A percentile compares a stretch with the other conserved stretches of the same genome.
Conservation (phyloP, 306 rosid species). For the Dicorynia guianensis region DNA sequence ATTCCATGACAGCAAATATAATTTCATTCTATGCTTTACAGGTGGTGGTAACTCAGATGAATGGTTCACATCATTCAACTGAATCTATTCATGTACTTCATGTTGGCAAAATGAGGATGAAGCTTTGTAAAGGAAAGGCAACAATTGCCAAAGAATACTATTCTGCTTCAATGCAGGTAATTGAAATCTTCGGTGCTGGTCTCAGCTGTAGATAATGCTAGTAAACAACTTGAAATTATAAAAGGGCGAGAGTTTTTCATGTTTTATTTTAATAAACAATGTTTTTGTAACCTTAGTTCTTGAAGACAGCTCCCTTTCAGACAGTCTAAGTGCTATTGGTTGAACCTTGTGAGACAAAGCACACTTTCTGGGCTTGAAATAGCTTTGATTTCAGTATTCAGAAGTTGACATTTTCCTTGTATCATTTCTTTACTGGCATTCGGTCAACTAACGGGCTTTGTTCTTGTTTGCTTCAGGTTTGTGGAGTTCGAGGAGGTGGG, state of each 20-base stretch:
- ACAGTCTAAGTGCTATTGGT: not conserved
- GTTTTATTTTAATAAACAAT: slow-evolving; percentile 8
- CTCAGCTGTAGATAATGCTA: slow-evolving; percentile 8
- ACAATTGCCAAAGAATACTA: slow-evolving; percentile 87
- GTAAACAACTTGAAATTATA: not conserved
- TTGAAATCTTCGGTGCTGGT: slow-evolving; percentile 1
- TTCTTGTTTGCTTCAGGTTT: slow-evolving; percentile 61
- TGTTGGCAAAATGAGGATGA: slow-evolving; percentile 97
- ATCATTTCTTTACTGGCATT: slow-evolving; percentile 25
- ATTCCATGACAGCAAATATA: slow-evolving; percentile 31
- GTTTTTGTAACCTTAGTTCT: slow-evolving; percentile 1
- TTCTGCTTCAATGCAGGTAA: slow-evolving; percentile 96
- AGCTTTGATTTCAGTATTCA: not conserved
- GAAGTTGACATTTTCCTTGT: not conserved
- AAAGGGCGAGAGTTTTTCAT: not conserved
- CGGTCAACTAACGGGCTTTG: slow-evolving; percentile 12
- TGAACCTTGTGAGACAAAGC: not conserved
- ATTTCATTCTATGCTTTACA: slow-evolving; percentile 46
- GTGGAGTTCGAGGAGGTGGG: slow-evolving; percentile 98
- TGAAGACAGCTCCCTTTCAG: not conserved
- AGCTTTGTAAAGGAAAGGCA: slow-evolving; percentile 81
- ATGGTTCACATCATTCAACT: slow-evolving; percentile 69
- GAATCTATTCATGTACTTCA: slow-evolving; percentile 86
- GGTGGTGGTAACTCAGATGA: slow-evolving; percentile 92
- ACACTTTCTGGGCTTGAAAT: not conserved